Evolutionary conservation across 2,329 filamentous ascomycete genomes (phyloP), one percentile per base, ranked within the genome.

Genomic region (Colletotrichum australisinense): DNA sequence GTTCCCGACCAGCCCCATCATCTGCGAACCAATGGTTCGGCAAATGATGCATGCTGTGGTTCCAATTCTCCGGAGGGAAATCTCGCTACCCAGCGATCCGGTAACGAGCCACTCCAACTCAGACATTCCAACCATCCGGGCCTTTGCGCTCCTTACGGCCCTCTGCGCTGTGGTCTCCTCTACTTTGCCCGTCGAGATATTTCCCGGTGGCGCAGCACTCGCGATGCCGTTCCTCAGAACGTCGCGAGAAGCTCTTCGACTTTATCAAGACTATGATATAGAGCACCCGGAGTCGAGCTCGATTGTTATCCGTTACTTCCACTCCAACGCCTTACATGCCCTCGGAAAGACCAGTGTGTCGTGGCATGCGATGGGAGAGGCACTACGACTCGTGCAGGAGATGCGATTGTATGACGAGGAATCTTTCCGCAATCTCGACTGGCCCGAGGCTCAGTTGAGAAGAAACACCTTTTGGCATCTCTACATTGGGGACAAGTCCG

Each of bases 331-430:
- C 55, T 75, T 86, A 2, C 85, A 86, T 59, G 83, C 83, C 1
- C 78, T 82, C 0, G 85, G 84, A 0, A 85, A 84, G 53, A 83
- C 83, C 4, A 81, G 83, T 30, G 81, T 84, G 24, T 86, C 84
- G 5, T 86, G 84, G 83, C 83, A 85, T 60, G 83, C 86, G 1
- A 84, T 86, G 74, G 84, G 84, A 1, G 84, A 86, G 70, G 84
- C 84, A 1, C 82, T 81, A 4, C 78, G 84, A 1, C 79, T 86
- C 5, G 82, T 81, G 0, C 84, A 86, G 72, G 81, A 82, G 1
- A 86, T 86, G 84, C 79, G 83, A 16, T 75, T 86, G 32, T 80
- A 86, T 56, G 81, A 85, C 4, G 84, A 86, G 72, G 77, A 78
- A 0, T 82, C 84, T 0, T 72, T 83, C 0, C 78, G 82, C n/a